Conservation (phyloP, 2,329 filamentous ascomycete species). For the Scopulariopsis brevicaulis region DNA sequence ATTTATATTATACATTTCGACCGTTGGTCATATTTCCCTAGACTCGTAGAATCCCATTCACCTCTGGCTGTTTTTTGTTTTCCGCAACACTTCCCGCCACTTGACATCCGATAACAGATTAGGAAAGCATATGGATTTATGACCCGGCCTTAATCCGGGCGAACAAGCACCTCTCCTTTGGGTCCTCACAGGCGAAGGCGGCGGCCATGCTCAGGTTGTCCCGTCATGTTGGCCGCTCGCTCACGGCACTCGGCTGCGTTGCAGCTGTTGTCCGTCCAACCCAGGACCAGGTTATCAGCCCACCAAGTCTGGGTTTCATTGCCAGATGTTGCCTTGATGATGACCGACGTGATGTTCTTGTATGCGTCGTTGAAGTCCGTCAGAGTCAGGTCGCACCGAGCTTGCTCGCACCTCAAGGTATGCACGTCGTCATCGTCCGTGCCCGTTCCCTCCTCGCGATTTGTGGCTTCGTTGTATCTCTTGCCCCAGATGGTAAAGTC, state of each 20-base stretch:
- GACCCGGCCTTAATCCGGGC: neutral
- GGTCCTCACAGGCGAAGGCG: neutral
- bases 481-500: slow-evolving; percentile 24
- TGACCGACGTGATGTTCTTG: slow-evolving; percentile 1
- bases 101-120: neutral
- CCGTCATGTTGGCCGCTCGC: neutral
- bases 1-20: neutral
- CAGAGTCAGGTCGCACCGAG: neutral
- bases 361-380: neutral
- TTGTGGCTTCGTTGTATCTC: slow-evolving; percentile 7
- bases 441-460: neutral
- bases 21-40: neutral
- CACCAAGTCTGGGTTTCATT: neutral
- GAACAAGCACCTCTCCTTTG: neutral
- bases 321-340: neutral
- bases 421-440: neutral
- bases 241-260: neutral
- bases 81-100: neutral
- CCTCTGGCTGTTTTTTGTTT: no score
- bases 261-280: neutral
- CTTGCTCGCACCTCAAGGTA: neutral
- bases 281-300: neutral
- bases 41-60: no score
- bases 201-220: neutral
- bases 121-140: neutral